Evolutionary conservation across 139 green algal genomes (phyloP), one percentile per base, ranked within the genome.

Genomic region (Nannochloris sp.): DNA sequence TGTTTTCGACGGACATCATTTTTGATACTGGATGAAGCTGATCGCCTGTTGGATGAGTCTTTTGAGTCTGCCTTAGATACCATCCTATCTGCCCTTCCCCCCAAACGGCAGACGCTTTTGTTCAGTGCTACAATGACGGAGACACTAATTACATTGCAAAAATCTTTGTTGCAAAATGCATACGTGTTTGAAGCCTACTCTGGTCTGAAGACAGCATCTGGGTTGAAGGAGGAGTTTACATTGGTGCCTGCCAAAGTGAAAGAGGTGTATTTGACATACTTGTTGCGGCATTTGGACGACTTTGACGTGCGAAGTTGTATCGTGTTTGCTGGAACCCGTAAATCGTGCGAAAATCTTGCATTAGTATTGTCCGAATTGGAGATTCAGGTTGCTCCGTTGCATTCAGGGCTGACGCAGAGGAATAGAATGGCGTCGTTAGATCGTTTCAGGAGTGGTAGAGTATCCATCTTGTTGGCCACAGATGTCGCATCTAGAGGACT

Each of bases 1-100:
- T 74, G 60, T 16, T 85, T 94, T 29, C 11, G 15, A 0, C 67
- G 76, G 19, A 43, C 57, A 0, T 27, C 61, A 1, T 95, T 94
- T 72, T 66, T 97, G 37, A 90, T 98, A 43, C 68, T 98, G 58
- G 92, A 98, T 67, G 92, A 98, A 75, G 92, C 92, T 0, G 92
- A 98, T 72, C 78, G 90, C 0, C 69, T 98, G 68, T 80, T 98
- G 61, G 90, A 97, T 46, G 10, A 77, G 0, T 79, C 66, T 10
- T 98, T 98, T 63, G 86, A 91, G 74, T 25, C 27, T 18, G 75
- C 82, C 58, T 64, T 90, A 60, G 79, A 75, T 3, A 14, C 37
- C 8, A 72, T 87, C 27, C 44, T 79, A 64, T 44, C 19, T 7
- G 31, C 56, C 31, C 77, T 88, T 60, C 80, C 82, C 1, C 1